Evolutionary conservation across 2,329 filamentous ascomycete genomes (phyloP), one percentile per base, ranked within the genome.

Genomic region (Eurotiales sp.): DNA sequence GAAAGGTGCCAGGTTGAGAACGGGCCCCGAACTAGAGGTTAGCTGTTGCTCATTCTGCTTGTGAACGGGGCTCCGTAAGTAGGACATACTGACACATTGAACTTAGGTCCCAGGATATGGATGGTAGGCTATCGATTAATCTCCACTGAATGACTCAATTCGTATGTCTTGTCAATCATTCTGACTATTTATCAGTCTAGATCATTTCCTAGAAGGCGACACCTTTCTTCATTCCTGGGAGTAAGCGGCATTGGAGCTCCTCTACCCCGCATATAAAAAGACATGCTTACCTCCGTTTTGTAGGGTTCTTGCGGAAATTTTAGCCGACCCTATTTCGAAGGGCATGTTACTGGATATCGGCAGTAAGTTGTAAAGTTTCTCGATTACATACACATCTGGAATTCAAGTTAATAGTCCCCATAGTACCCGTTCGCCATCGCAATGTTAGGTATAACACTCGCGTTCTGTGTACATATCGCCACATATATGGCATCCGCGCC

Each of bases 401-500:
- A 25, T 27, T 21, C n/a, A n/a, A n/a, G n/a, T 22, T 8, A 21
- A 10, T 17, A 42, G 27, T 4, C 3, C 21, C 23, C 27, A 27
- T 45, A 50, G 47, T 55, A 41, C 54, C 54, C 17, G 23, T 55
- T 29, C 43, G 74, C 41, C 83, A 87, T 62, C 69, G 78, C 30
- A 81, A 82, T 61, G 72, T 79, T 46, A 73, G 78, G 19, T 56
- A 55, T 40, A 55, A 54, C 21, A 48, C 79, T 57, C 73, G 85
- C 4, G 72, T 85, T n/a, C 77, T 87, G 53, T 72, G 72, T 52
- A 73, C 83, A 30, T 78, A 90, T 58, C 78, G 81, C 49, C 81
- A 84, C 68, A 83, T 90, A 17, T 70, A 90, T 10, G 74, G 85
- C 52, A 85, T 91, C 53, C 53, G 59, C 15, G 85, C 86, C 0